Base-by-base conservation (phyloP, 106 monocot genomes). In the Dioscorea dumetorum region DNA sequence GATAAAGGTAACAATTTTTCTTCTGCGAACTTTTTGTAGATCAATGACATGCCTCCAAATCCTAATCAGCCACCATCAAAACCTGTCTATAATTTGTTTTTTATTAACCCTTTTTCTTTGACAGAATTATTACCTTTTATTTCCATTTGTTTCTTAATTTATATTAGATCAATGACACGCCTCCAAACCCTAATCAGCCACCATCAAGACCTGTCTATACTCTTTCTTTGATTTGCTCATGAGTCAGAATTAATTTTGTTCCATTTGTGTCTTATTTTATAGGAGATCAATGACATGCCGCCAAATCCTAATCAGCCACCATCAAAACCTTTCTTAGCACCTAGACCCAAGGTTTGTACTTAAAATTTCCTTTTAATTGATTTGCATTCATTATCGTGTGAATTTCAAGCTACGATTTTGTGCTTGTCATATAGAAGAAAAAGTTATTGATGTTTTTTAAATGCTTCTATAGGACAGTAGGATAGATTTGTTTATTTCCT, bases 221-320 rank as follows among this genome's bases (percentile, higher is more conserved):
- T n/a, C n/a, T n/a, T 18, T 24, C 67, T 13, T 24, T 33, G 51
- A 14, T 50, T 33, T 62, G 4, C 14, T 17, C 14, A 50, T 18
- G 4, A 22, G 48, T 23, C 11, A 48, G 33, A 13, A 35, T 69
- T 50, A 61, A 48, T 52, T 19, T 13, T 57, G 50, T 4, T 70
- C 28, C 28, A 28, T 64, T 14, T 54, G 7, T 18, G 20, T 58
- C 33, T 22, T 60, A 65, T 67, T 60, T 15, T 33, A 22, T 58
- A 89, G 85, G 89, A 89, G 52, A 77, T 85, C 49, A 82, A 89
- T 66, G 89, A 82, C 70, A 77, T 77, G 79, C 89, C 82, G 22
- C 85, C 85, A 16, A 85, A 82, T 61, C 89, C 82, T 60, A 77
- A 82, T 61, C 89, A 82, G 53, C 70, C 48, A n/a, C 82, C 74